Percentiles rank a stretch among this genome's conserved stretches.
phyloP scores from a whole-genome alignment of 495 filamentous ascomycete genomes.

The Stereocaulon alpinum region DNA sequence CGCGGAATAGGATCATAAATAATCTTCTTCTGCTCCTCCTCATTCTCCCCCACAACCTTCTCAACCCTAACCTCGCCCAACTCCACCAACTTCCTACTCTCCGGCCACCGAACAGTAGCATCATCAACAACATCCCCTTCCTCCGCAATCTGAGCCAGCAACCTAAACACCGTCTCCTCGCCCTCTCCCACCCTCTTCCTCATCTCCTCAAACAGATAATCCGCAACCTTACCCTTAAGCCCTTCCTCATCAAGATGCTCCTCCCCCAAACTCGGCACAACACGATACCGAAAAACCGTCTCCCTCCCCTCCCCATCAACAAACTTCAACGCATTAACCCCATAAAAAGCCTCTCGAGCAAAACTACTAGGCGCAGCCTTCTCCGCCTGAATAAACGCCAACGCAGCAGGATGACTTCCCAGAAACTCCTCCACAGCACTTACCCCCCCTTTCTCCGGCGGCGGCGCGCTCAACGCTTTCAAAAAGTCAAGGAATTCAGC shows the following conservation, averaged over 20 bases:
- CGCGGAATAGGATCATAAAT: constrained; percentile 48
- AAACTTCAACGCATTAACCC: constrained; percentile 43
- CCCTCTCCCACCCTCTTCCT: constrained; percentile 8
- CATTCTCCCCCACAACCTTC: constrained; percentile 31
- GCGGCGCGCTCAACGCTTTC: constrained; percentile 22
- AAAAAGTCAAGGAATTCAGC: constrained; percentile 42
- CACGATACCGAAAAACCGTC: constrained; percentile 36
- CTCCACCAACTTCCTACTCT: constrained; percentile 35
- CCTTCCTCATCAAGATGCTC: constrained; percentile 28
- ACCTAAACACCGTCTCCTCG: constrained; percentile 33
- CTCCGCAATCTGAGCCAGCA: constrained; percentile 40
- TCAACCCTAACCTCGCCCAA: constrained; percentile 38
- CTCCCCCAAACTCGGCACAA: constrained; percentile 33
- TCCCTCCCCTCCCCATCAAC: constrained; percentile 31
- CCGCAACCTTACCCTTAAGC: constrained; percentile 25
- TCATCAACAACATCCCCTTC: constrained; percentile 41
- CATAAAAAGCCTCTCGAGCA: constrained; percentile 35
- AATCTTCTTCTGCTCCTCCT: constrained; percentile 36
- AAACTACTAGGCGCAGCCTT: constrained; percentile 41
- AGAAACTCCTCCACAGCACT: constrained; percentile 33
- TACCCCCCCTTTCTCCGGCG: neutral
- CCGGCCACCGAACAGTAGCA: constrained; percentile 42
- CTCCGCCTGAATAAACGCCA: constrained; percentile 34
- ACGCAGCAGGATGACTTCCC: constrained; percentile 32
- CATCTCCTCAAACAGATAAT: constrained; percentile 38